phyloP scores from a whole-genome alignment of 306 rosid species.

The cucumber (Cucumis sativus) region Cucumber_9930_V3 NC_026656.2:1057501-1058000 shows the following conservation, averaged over 20 bases:
- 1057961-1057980: not conserved
- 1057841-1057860: not conserved
- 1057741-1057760: slow-evolving; percentile 3
- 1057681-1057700: not conserved
- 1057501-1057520: slow-evolving; percentile 2
- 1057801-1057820: not conserved
- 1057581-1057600: not conserved
- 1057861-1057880: not conserved
- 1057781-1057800: not conserved
- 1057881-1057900: not conserved
- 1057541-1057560: not conserved
- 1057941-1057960: not conserved
- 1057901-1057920: not conserved
- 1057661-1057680: not conserved
- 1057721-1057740: not conserved
- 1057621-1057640: too few relatives aligned
- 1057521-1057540: slow-evolving; percentile 34
- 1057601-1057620: not conserved
- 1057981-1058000: not conserved
- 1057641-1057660: not conserved
- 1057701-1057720: not conserved
- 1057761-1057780: not conserved
- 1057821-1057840: not conserved
- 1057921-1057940: not conserved
- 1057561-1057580: not conserved